Evolutionary conservation across 495 filamentous ascomycete species (phyloP).

Genomic region (Friedmanniomyces endolithicus): DNA sequence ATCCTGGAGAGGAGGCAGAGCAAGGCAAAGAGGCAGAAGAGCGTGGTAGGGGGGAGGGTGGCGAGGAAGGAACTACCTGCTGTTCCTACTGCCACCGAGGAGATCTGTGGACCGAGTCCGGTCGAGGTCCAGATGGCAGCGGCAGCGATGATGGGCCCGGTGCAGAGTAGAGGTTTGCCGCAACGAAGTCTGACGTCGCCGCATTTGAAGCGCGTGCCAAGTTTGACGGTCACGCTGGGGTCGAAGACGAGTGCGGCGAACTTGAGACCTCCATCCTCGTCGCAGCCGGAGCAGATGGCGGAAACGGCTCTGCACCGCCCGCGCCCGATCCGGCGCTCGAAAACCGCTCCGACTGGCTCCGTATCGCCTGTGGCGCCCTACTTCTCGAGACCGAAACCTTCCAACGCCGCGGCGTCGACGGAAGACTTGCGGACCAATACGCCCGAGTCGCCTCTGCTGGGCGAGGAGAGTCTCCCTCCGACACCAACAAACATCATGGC

Average conservation of each 20-base stretch:
- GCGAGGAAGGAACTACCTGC: constrained; percentile 17
- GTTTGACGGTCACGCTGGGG: background rate
- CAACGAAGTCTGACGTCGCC: constrained; percentile 8
- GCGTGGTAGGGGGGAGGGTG: constrained; percentile 21
- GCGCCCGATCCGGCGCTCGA: constrained; percentile 11
- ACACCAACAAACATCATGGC: constrained; percentile 4
- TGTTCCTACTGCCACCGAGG: background rate
- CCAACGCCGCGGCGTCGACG: background rate
- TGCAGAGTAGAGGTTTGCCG: background rate
- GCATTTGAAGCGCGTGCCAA: constrained; percentile 3
- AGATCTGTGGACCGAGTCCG: background rate
- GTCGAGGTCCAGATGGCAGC: background rate
- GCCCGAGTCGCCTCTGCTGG: background rate
- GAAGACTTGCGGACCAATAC: too few species aligned
- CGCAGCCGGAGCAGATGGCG: background rate
- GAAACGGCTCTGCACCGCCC: constrained; percentile 6
- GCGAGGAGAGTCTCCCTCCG: constrained; percentile 9
- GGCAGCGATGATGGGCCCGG: background rate
- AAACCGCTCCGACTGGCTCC: constrained; percentile 5
- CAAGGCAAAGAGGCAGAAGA: constrained; percentile 51
- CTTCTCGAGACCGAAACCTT: constrained; percentile 1
- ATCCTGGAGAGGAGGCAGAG: constrained; percentile 57
- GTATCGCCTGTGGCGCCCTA: constrained; percentile 5
- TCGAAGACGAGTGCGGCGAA: background rate
- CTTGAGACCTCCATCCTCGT: background rate